These are phyloP conservation scores for Fusarium hainanense DNA, from an alignment of 2,329 filamentous ascomycete species.

Conservation along the genomic window DNA sequence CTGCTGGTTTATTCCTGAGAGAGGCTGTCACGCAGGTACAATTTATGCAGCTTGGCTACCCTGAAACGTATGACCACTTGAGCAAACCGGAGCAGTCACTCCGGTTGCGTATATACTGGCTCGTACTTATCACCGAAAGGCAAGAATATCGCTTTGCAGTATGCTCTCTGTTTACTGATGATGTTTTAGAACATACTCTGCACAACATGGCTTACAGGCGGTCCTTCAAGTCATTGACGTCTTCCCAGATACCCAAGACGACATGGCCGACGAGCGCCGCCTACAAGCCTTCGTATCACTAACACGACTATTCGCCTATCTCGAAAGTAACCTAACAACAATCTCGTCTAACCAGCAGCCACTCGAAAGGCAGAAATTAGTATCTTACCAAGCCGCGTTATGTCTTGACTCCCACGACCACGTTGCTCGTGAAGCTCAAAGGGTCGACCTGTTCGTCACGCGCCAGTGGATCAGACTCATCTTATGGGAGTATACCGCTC, in stretches of 20 bases:
- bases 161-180: too few relatives aligned
- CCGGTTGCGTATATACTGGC: conserved; percentile 41
- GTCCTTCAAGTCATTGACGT: conserved; percentile 41
- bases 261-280: conserved; percentile 24
- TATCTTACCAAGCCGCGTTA: conserved; percentile 38
- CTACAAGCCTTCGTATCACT: conserved; percentile 40
- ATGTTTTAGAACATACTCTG: conserved; percentile 32
- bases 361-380: conserved; percentile 34
- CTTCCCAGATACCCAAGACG: conserved; percentile 34
- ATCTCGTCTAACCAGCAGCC: conserved; percentile 28
- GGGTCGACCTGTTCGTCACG: conserved; percentile 45
- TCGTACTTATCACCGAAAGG: conserved; percentile 43
- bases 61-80: conserved; percentile 33
- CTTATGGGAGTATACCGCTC: conserved; percentile 45
- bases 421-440: conserved; percentile 39
- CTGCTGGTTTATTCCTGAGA: conserved; percentile 39
- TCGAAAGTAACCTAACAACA: conserved; percentile 39
- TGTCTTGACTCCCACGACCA: conserved; percentile 29
- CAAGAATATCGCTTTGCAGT: not conserved
- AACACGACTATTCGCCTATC: conserved; percentile 41
- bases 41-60: conserved; percentile 36
- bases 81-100: conserved; percentile 34
- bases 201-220: conserved; percentile 40
- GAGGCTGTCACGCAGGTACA: conserved; percentile 44
- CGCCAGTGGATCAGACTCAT: conserved; percentile 46